phyloP scores from a whole-genome alignment of 2,329 filamentous ascomycete genomes.

The Cryoendolithus antarcticus region DNA sequence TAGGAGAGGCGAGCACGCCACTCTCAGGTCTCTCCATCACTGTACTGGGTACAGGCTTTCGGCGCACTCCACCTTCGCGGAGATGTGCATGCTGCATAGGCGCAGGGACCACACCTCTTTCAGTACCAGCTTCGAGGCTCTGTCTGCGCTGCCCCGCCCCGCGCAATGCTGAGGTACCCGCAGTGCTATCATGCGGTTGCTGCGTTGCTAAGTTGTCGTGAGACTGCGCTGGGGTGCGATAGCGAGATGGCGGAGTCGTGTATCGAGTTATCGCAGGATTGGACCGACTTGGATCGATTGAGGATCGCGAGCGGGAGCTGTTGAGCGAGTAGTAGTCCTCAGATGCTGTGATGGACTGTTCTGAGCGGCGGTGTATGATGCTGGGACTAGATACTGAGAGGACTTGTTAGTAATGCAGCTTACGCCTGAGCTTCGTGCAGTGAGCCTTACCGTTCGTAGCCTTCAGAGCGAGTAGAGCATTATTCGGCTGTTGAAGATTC shows the following conservation, averaged over 20 bases:
- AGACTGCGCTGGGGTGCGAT: slow-evolving; percentile 22
- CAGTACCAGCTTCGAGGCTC: slow-evolving; percentile 3
- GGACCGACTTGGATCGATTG: slow-evolving; percentile 9
- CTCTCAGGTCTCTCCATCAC: slow-evolving; percentile 16
- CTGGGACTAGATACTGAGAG: slow-evolving; percentile 18
- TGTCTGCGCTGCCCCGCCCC: slow-evolving; percentile 6
- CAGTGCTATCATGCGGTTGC: slow-evolving; percentile 4
- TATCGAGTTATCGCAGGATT: slow-evolving; percentile 18
- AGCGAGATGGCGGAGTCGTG: slow-evolving; percentile 23
- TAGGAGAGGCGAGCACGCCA: slow-evolving; percentile 11
- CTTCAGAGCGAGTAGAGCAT: neutral
- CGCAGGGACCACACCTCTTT: neutral
- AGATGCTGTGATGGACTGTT: slow-evolving; percentile 36
- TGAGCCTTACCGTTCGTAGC: neutral
- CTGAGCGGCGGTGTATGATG: slow-evolving; percentile 24
- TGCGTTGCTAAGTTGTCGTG: slow-evolving; percentile 10
- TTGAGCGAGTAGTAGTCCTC: slow-evolving; percentile 39
- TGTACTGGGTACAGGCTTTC: slow-evolving; percentile 24
- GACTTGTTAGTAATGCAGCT: neutral
- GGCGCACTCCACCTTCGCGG: slow-evolving; percentile 15
- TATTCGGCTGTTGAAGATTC: neutral
- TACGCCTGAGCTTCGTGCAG: neutral
- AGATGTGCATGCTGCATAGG: slow-evolving; percentile 2
- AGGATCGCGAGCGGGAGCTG: slow-evolving; percentile 17
- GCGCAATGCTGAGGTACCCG: slow-evolving; percentile 2